Base-by-base conservation (phyloP, 2,329 filamentous ascomycete genomes). In the Sclerotinia glacialis region DNA sequence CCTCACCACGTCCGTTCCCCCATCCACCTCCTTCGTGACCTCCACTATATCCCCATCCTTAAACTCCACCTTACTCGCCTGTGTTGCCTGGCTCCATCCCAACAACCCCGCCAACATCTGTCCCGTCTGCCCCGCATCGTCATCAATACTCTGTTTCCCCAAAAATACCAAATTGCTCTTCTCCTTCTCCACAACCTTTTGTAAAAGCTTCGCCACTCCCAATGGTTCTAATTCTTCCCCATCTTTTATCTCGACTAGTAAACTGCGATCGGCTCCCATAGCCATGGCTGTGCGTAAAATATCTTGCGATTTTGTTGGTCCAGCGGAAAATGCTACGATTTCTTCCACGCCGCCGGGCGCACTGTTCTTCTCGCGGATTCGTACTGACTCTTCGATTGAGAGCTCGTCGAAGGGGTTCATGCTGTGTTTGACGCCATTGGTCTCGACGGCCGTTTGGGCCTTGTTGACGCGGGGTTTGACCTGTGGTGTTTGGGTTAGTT, bases 401-500 rank as follows among this genome's bases (percentile, higher is more conserved):
- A 99, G 91, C 80, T 99, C 95, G 83, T 99, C 95, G 81, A 99
- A 99, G 26, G 95, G 95, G 84, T 98, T 99, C 87, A 99, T 94
- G 78, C 89, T 93, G 85, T 98, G 94, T 81, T 98, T 98, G 76
- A 98, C 93, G 73, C 91, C 91, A 71, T 89, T 85, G 65, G 91
- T 97, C 81, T 97, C 94, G 80, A 99, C 90, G 77, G 88, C 94
- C 69, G 94, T 97, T 80, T 87, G 83, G 71, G 86, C 80, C 78
- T 88, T 89, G 82, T 89, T 89, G 78, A 89, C 85, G 72, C 86
- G 85, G 67, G 86, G 86, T 76, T 88, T 89, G 82, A 89, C 85
- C 86, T 89, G 73, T 34, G 18, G 23, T 62, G 31, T 60, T 47
- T 59, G 26, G 23, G 23, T 67, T 62, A 37, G 23, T 65, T 42